Evolutionary conservation across 306 rosid species (phyloP), one percentile per base, ranked within the genome.

Genomic region (Prunus kanzakura): DNA sequence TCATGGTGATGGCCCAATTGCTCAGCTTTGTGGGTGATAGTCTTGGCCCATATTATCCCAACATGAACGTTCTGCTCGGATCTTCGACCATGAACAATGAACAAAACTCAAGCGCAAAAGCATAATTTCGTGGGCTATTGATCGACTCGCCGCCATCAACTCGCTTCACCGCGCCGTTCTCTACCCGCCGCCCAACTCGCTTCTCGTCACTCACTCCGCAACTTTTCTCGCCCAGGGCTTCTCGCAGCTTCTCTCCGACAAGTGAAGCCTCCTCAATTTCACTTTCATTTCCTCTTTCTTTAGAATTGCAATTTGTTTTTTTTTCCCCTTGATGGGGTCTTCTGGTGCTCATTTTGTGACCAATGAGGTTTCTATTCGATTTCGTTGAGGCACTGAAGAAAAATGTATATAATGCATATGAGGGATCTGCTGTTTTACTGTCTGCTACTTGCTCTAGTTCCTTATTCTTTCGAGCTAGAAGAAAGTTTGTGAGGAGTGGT

Each of bases 401-500:
- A 87, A 91, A 89, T 78, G 98, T 93, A 69, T 93, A 93, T 73
- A 93, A 93, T 82, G 98, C 97, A 64, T 93, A 91, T 61, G 98
- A 91, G 84, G 98, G 98, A 49, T 93, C 98, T 84, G 88, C 83
- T 77, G 89, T 86, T 81, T 86, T 93, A 80, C 93, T 96, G 49
- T 74, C 91, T 61, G 81, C 94, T 74, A 81, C 83, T 38, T 93
- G 91, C 64, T 90, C 93, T 76, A 93, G 98, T 87, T 87, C 98
- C 80, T 80, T 88, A 72, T 91, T 93, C 84, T 91, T 93, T 80
- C 89, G 97, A 69, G 98, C 98, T 20, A 93, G 91, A 93, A 85
- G 81, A 93, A 93, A 82, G 98, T 93, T 41, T 91, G 98, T 30
- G 98, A 93, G 89, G 97, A 93, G 88, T 93, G 98, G 98, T 93